phyloP scores from a whole-genome alignment of 352 stramenopile genomes.

The Thraustotheca clavata region DNA sequence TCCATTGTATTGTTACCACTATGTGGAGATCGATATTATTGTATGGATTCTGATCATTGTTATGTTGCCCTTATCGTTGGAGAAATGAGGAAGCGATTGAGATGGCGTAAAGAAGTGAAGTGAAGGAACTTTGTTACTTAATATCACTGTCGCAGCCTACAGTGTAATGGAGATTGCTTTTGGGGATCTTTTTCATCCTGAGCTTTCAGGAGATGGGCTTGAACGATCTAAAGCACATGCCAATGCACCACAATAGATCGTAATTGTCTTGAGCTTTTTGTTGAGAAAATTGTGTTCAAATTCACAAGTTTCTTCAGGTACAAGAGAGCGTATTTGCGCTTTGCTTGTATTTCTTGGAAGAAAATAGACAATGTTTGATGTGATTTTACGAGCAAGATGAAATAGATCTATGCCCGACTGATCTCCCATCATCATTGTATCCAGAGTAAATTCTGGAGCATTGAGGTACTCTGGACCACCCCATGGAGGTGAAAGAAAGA shows the following conservation, averaged over 20 bases:
- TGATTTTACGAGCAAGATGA: constrained; percentile 41
- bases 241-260: constrained; percentile 71
- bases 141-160: no score
- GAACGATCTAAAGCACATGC: neutral
- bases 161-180: neutral
- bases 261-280: constrained; percentile 70
- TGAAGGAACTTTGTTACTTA: no score
- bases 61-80: no score
- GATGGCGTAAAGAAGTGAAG: no score
- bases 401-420: constrained; percentile 58
- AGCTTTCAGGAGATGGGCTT: no score
- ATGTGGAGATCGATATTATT: no score
- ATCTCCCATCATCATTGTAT: constrained; percentile 56
- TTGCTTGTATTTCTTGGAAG: constrained; percentile 58
- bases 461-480: constrained; percentile 66
- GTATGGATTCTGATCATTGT: no score
- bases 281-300: constrained; percentile 77
- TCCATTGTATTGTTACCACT: no score
- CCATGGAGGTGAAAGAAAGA: constrained; percentile 91
- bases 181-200: neutral
- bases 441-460: constrained; percentile 43
- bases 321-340: constrained; percentile 41
- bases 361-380: constrained; percentile 77
- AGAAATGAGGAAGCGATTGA: no score
- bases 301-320: constrained; percentile 44